These are phyloP conservation scores for Penicillium sp. DNA, from an alignment of 2,329 filamentous ascomycete species.

Conservation along the genomic window DNA sequence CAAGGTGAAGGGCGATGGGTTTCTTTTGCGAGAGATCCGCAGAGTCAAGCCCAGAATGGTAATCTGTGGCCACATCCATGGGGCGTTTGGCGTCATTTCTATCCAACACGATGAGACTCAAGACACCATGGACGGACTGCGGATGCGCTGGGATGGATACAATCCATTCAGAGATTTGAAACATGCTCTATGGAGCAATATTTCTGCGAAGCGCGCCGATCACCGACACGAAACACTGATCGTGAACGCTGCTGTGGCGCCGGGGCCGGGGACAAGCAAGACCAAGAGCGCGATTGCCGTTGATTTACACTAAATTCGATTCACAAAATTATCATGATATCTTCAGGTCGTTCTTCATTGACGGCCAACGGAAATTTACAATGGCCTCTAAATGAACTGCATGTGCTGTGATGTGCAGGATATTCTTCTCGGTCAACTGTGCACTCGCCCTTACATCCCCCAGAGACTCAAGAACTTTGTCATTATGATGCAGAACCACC, in stretches of 20 bases:
- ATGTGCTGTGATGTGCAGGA: constrained; percentile 3
- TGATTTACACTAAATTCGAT: neutral
- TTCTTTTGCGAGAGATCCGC: constrained; percentile 21
- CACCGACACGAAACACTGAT: neutral
- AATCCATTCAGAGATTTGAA: neutral
- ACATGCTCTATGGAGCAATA: no score
- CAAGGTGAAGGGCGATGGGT: constrained; percentile 19
- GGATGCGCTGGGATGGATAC: constrained; percentile 8
- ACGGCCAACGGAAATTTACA: no score
- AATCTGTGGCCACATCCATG: constrained; percentile 30
- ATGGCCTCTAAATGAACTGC: neutral
- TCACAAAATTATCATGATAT: no score
- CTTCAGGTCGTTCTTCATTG: no score
- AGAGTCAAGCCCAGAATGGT: constrained; percentile 24
- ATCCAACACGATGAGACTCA: constrained; percentile 8
- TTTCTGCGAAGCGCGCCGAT: no score
- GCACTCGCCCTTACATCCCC: neutral
- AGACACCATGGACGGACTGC: constrained; percentile 2
- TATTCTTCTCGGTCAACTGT: constrained; percentile 2
- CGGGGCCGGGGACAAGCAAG: neutral
- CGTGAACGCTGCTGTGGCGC: constrained; percentile 10
- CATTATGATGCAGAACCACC: constrained; percentile 9
- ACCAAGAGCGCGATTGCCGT: constrained; percentile 3
- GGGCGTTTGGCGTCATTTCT: constrained; percentile 14
- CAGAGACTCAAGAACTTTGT: neutral